Evolutionary conservation across 2,329 filamentous ascomycete species (phyloP), one percentile per base, ranked within the genome.

Genomic region (Pseudocercospora pini-densiflorae): DNA sequence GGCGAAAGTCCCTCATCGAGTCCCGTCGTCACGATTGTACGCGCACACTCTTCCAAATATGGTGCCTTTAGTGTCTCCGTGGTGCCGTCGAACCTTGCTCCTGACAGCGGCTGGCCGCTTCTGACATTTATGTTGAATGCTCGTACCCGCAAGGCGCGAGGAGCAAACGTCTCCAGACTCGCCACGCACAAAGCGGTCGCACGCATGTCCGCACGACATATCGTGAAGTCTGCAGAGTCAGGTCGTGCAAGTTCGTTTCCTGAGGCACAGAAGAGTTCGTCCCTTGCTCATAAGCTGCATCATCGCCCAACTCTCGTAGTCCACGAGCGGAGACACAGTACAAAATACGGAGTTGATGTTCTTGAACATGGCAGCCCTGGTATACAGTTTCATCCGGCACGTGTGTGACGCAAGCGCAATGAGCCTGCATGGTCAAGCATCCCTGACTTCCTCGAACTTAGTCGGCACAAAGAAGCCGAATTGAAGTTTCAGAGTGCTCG

Each of bases 331-430:
- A 51, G 9, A 51, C 47, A 51, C 47, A 51, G 21, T 16, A 10
- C 16, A 16, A 8, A 43, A 43, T 43, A 40, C 36, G 36, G 36
- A 40, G 36, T 21, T 24, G 19, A 12, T 1, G 47, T 9, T 12
- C 12, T 51, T 51, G 47, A 51, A 51, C 47, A 51, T 51, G 47
- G 47, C 47, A 51, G 47, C 19, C 47, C 47, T 51, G 19, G 47
- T 51, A 19, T 27, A 51, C 19, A 27, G 19, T 51, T 51, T 51
- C 47, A 24, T 24, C 47, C 47, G 23, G 7, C 47, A 9, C 47
- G 21, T 24, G 47, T 51, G 21, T 51, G 47, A 51, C 47, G 47
- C 47, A 27, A 51, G 47, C 47, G 47, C 47, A 51, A 51, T 51
- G 47, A 51, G 47, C 47, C 47, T 51, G 47, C 47, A 51, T 51